A percentile compares a stretch with the other conserved stretches of the same genome.
Evolutionary conservation across 441 rosid genomes (phyloP).

Genomic region (Melastoma candidum): DNA sequence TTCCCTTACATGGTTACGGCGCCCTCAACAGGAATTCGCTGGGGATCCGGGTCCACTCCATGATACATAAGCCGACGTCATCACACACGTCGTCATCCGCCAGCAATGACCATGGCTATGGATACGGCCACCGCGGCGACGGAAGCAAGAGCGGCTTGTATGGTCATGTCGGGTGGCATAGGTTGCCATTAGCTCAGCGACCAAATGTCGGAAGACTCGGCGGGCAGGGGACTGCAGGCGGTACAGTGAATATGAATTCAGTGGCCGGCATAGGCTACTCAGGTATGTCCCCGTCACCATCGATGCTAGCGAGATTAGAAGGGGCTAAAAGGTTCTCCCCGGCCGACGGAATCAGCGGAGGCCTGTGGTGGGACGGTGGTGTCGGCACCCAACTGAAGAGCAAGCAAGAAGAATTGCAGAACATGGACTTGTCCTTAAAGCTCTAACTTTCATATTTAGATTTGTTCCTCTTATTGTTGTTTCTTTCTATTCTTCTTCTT

Average conservation of each 20-base stretch:
- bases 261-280: no score
- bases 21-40: slow-evolving; percentile 34
- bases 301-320: slow-evolving; percentile 28
- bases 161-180: slow-evolving; percentile 30
- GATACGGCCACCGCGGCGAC: no score
- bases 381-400: slow-evolving; percentile 28
- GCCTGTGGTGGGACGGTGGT: slow-evolving; percentile 30
- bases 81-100: slow-evolving; percentile 20
- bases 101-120: no score
- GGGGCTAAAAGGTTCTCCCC: slow-evolving; percentile 24
- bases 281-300: slow-evolving; percentile 14
- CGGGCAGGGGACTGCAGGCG: slow-evolving; percentile 13
- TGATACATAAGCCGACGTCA: slow-evolving; percentile 46
- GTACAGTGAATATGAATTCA: slow-evolving; percentile 4
- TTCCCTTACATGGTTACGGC: slow-evolving; percentile 52
- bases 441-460: slow-evolving; percentile 29
- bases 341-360: slow-evolving; percentile 14
- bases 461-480: slow-evolving; percentile 3
- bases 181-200: slow-evolving; percentile 31
- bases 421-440: slow-evolving; percentile 87
- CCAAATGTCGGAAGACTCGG: slow-evolving; percentile 33
- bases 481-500: background rate
- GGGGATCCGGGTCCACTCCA: slow-evolving; percentile 64
- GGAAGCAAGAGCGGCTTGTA: slow-evolving; percentile 6
- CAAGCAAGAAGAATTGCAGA: slow-evolving; percentile 50